Evolutionary conservation across 2,329 filamentous ascomycete species (phyloP).

Genomic region (Zasmidium citrigriseum): DNA sequence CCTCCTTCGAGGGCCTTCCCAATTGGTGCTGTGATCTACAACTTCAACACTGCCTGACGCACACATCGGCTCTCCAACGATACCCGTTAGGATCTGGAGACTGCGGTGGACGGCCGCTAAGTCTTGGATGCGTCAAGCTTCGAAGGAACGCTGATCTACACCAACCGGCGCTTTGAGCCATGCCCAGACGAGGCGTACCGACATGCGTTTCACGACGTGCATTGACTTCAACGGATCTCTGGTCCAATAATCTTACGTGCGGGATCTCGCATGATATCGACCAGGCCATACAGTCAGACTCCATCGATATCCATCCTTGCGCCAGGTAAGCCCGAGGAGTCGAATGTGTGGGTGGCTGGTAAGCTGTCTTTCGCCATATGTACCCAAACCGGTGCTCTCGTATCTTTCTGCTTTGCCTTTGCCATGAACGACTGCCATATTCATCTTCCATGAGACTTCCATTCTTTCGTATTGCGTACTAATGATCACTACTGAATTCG

Average conservation of each 20-base stretch:
- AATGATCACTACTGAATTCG: slow-evolving; percentile 1
- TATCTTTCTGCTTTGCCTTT: neutral
- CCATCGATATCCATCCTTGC: neutral
- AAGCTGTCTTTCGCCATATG: neutral
- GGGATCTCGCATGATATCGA: neutral
- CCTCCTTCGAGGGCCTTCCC: neutral
- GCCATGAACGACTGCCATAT: neutral
- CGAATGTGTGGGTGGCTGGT: neutral
- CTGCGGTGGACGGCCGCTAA: neutral
- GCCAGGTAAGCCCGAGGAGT: neutral
- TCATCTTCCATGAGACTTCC: neutral
- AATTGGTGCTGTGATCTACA: neutral
- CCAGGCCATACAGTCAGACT: neutral
- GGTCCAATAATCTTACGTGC: neutral
- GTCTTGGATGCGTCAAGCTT: neutral
- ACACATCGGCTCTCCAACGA: neutral
- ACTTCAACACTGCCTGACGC: neutral
- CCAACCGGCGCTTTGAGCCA: neutral
- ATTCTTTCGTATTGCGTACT: slow-evolving; percentile 2
- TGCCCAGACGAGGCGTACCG: neutral
- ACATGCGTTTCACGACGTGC: neutral
- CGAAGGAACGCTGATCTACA: neutral
- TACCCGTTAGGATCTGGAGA: neutral
- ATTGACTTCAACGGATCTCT: neutral
- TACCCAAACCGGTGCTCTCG: neutral